Conservation (phyloP, 306 rosid species). For the Prinsepia uniflora region DNA sequence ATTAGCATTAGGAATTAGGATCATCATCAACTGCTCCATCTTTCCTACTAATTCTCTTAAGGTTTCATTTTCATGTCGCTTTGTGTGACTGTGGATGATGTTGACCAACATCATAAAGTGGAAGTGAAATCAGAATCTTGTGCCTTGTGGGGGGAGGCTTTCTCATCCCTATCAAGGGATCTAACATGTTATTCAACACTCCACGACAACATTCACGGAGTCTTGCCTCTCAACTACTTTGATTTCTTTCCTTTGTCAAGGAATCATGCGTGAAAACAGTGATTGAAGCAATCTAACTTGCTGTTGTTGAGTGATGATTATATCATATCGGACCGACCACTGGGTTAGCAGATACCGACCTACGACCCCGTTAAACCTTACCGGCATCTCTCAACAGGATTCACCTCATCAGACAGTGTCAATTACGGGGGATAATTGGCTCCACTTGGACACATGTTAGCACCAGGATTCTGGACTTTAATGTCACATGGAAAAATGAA, state of each 20-base stretch:
- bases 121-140: background rate
- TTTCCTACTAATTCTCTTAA: background rate
- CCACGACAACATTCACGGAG: background rate
- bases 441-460: no score
- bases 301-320: background rate
- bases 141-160: background rate
- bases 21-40: slow-evolving; percentile 25
- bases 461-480: no score
- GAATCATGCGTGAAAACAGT: background rate
- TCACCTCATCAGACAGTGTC: no score
- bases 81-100: background rate
- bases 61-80: background rate
- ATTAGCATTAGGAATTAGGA: background rate
- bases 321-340: no score
- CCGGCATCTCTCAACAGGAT: no score
- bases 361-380: no score
- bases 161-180: background rate
- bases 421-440: no score
- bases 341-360: no score
- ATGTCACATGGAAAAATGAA: no score
- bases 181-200: background rate
- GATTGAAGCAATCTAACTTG: background rate
- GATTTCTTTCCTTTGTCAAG: background rate
- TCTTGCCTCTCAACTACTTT: background rate
- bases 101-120: slow-evolving; percentile 8